Evolutionary conservation across 2,329 filamentous ascomycete species (phyloP), one percentile per base, ranked within the genome.

Genomic region (Diaporthe longicolla): DNA sequence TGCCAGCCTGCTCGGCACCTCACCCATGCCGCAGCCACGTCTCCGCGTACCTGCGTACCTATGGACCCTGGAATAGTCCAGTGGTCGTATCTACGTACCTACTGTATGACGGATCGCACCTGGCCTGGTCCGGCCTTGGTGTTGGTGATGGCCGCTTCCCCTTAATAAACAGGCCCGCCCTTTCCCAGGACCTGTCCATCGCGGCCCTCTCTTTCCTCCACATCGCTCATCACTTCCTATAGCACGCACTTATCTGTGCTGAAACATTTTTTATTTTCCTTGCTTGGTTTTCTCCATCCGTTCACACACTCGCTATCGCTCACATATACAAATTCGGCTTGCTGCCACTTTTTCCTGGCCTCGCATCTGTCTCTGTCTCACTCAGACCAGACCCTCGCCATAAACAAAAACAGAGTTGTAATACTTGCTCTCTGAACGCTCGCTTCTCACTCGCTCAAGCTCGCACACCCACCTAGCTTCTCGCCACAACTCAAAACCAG

Each of bases 81-180:
- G 48, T 52, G 10, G 40, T 54, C 69, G 40, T 35, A 48, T 70
- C 40, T 52, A 52, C 45, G n/a, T 55, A 54, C 50, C 21, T 48
- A n/a, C 45, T 54, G 45, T 54, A 13, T 43, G 59, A 63, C 35
- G 26, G 57, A 32, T 48, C 54, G 70, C 32, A 21, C 32, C 45
- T 71, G 57, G 57, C 48, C n/a, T 68, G 63, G 63, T 40, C 29
- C 32, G 48, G 63, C n/a, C 63, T 13, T 54, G 63, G 63, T 68
- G 63, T 52, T 54, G 57, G 50, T 54, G 70, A 71, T 63, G 54
- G 57, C 13, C 70, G 45, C 57, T 63, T 71, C 59, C 57, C 70
- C 45, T 71, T 71, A 61, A 55, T 71, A 71, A 71, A 71, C 70
- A 45, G 70, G 57, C 57, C 70, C 57, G 35, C 70, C 70, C 70